phyloP scores from a whole-genome alignment of 352 stramenopile genomes.

The Globisporangium canariense region DNA sequence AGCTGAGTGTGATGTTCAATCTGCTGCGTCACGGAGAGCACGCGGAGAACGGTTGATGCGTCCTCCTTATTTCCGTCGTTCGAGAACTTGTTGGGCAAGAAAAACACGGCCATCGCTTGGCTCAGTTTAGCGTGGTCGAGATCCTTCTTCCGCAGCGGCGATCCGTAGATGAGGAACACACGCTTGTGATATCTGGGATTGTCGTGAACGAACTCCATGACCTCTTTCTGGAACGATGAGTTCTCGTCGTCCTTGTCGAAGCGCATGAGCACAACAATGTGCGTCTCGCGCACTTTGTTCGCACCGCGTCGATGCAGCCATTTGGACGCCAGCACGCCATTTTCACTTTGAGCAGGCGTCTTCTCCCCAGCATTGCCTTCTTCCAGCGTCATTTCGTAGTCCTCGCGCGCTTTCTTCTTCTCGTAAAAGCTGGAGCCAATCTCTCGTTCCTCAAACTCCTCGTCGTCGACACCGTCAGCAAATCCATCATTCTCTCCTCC shows the following conservation, averaged over 20 bases:
- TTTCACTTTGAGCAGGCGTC: background rate
- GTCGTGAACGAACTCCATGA: slow-evolving; percentile 64
- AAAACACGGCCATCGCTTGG: slow-evolving; percentile 77
- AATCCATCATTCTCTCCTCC: slow-evolving; percentile 11
- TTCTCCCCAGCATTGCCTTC: slow-evolving; percentile 12
- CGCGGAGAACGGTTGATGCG: slow-evolving; percentile 72
- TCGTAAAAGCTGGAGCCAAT: slow-evolving; percentile 1
- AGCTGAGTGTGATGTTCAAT: slow-evolving; percentile 62
- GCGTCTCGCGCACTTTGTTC: slow-evolving; percentile 61
- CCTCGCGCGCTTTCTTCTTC: background rate
- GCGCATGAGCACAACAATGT: slow-evolving; percentile 78
- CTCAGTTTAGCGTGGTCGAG: slow-evolving; percentile 57
- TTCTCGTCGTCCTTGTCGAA: slow-evolving; percentile 55
- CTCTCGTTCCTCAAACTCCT: slow-evolving; percentile 2
- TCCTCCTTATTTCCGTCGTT: slow-evolving; percentile 81
- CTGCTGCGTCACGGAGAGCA: slow-evolving; percentile 72
- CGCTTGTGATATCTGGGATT: slow-evolving; percentile 72
- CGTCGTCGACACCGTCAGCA: slow-evolving; percentile 18
- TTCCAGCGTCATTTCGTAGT: slow-evolving; percentile 9
- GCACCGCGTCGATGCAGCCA: slow-evolving; percentile 51
- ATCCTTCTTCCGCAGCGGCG: slow-evolving; percentile 49
- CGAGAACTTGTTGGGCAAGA: slow-evolving; percentile 81
- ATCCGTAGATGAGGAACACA: slow-evolving; percentile 81
- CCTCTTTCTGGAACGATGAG: slow-evolving; percentile 52
- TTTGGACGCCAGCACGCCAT: slow-evolving; percentile 20